phyloP scores from a whole-genome alignment of 192 early-diverging fungal species.

The Coemansia sp. region DNA sequence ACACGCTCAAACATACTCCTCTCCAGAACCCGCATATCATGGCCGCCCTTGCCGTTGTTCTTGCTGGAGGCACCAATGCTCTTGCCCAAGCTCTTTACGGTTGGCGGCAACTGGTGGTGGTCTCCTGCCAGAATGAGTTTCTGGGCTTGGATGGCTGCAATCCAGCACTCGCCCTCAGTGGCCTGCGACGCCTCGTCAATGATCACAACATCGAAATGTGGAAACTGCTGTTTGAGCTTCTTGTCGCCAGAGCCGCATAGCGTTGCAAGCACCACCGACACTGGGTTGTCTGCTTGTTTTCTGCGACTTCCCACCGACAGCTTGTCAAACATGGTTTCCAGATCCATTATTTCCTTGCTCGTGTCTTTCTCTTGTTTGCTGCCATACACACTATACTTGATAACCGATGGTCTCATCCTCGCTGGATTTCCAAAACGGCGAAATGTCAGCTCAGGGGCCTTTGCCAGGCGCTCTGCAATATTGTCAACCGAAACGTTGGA shows the following conservation, averaged over 20 bases:
- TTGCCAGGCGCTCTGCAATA: conserved; percentile 67
- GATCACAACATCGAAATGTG: conserved; percentile 73
- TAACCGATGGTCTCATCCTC: conserved; percentile 62
- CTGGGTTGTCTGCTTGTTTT: background rate
- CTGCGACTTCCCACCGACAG: background rate
- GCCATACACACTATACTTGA: conserved; percentile 45
- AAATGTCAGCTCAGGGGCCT: conserved; percentile 51
- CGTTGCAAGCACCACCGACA: conserved; percentile 71
- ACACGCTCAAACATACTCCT: conserved; percentile 13
- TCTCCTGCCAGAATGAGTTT: conserved; percentile 79
- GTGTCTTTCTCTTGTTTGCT: background rate
- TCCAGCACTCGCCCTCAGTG: conserved; percentile 76
- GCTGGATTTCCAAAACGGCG: conserved; percentile 79
- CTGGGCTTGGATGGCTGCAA: conserved; percentile 67
- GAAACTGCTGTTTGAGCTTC: conserved; percentile 6
- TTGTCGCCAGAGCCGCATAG: conserved; percentile 63
- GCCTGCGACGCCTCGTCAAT: conserved; percentile 86
- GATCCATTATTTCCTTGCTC: background rate
- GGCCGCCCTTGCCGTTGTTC: background rate
- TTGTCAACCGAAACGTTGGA: conserved; percentile 85
- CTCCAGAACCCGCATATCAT: background rate
- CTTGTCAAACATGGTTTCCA: background rate
- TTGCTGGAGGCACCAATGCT: background rate
- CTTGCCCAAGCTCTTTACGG: conserved; percentile 49
- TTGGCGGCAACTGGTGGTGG: conserved; percentile 77